A percentile compares a stretch with the other conserved stretches of the same genome.
These are phyloP conservation scores for Cutaneotrichosporon sp. DNA, from an alignment of 1,284 basidiomycete genomes.

Conservation along the genomic window DNA sequence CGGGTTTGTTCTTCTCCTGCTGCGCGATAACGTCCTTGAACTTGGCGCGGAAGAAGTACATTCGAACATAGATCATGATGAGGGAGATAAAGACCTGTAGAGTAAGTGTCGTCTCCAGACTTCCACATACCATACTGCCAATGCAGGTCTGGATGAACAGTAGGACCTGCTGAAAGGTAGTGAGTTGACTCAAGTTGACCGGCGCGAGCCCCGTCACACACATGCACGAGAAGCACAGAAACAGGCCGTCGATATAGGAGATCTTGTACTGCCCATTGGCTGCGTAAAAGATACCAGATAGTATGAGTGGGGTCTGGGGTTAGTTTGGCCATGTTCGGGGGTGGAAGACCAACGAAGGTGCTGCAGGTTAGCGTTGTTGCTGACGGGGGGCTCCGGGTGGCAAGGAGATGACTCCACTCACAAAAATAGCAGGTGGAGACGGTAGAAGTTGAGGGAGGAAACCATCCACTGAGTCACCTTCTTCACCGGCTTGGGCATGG, in stretches of 20 bases:
- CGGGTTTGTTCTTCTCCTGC: conserved; percentile 22
- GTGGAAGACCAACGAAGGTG: conserved; percentile 40
- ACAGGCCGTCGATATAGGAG: conserved; percentile 52
- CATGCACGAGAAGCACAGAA: conserved; percentile 52
- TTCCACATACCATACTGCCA: conserved; percentile 42
- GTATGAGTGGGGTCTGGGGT: conserved; percentile 48
- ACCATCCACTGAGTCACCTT: background rate
- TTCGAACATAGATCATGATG: conserved; percentile 47
- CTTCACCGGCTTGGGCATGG: background rate
- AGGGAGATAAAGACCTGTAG: conserved; percentile 42
- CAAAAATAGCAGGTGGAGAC: conserved; percentile 51
- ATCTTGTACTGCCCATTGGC: conserved; percentile 44
- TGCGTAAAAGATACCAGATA: conserved; percentile 51
- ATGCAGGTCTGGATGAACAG: conserved; percentile 48
- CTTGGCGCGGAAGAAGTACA: conserved; percentile 65
- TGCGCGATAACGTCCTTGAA: conserved; percentile 64
- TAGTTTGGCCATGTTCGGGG: background rate
- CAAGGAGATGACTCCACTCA: conserved; percentile 3
- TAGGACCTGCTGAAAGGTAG: conserved; percentile 52
- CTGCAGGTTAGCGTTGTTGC: conserved; percentile 5
- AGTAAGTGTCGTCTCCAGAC: background rate
- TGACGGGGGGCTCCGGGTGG: too few species aligned
- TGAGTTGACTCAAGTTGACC: conserved; percentile 50
- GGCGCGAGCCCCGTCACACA: conserved; percentile 54
- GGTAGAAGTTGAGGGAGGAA: conserved; percentile 44